Conservation (phyloP, 805 yeast genomes). For the Dipodascus geniculatus region DNA sequence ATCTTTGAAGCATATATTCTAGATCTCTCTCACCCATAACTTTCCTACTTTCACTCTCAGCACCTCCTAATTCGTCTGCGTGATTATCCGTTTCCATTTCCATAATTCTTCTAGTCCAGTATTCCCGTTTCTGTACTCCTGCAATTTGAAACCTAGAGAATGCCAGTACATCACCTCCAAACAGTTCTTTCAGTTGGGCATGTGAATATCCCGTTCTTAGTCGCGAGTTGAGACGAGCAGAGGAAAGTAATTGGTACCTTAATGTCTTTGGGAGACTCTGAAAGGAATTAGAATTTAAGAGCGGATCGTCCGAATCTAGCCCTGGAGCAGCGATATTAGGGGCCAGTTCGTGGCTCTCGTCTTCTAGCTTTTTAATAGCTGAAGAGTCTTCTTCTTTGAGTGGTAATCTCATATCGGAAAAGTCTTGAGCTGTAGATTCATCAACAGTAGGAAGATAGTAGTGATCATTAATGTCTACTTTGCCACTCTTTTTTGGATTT, state of each 20-base stretch:
- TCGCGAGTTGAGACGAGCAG: conserved; percentile 71
- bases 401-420: conserved; percentile 60
- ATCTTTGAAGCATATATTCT: background rate
- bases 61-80: conserved; percentile 42
- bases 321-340: conserved; percentile 12
- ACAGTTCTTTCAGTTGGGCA: conserved; percentile 71
- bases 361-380: conserved; percentile 7
- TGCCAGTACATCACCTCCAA: conserved; percentile 68
- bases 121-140: conserved; percentile 86
- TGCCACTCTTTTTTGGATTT: conserved; percentile 2
- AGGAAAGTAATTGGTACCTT: conserved; percentile 79
- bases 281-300: conserved; percentile 69
- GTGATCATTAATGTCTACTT: conserved; percentile 45
- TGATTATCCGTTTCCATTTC: conserved; percentile 63
- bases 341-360: background rate
- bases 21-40: conserved; percentile 7
- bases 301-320: conserved; percentile 38
- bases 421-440: conserved; percentile 36
- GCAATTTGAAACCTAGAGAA: conserved; percentile 88
- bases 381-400: conserved; percentile 48
- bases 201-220: conserved; percentile 91
- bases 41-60: conserved; percentile 42
- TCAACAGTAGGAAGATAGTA: conserved; percentile 71
- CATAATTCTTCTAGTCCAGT: conserved; percentile 78
- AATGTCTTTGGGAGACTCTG: conserved; percentile 66